A percentile compares a stretch with the other conserved stretches of the same genome.
Evolutionary conservation across 106 monocot species (phyloP).

Genomic region (Acanthochlamys bracteata): DNA sequence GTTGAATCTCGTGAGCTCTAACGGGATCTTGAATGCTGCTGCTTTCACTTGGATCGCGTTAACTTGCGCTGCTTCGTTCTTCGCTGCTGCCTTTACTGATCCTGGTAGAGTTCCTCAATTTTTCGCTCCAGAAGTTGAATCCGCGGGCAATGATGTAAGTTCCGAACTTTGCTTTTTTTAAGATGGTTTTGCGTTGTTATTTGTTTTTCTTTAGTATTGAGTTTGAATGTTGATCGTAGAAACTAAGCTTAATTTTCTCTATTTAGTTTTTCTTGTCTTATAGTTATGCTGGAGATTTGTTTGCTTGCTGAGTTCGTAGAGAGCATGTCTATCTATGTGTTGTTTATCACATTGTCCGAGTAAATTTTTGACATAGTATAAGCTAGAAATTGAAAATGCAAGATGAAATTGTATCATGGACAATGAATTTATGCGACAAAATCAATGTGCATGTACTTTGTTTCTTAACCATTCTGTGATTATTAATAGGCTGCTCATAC

Average conservation of each 20-base stretch:
- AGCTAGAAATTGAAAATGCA: too few species aligned
- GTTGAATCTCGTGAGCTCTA: slow-evolving; percentile 27
- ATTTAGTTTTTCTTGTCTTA: too few species aligned
- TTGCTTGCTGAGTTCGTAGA: too few species aligned
- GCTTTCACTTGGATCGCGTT: slow-evolving; percentile 32
- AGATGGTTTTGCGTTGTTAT: background rate
- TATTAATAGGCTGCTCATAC: slow-evolving; percentile 33
- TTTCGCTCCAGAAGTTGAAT: slow-evolving; percentile 42
- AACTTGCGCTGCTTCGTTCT: slow-evolving; percentile 35
- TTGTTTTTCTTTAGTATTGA: background rate
- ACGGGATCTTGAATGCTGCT: slow-evolving; percentile 32
- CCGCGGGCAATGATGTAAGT: slow-evolving; percentile 33
- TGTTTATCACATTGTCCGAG: too few species aligned
- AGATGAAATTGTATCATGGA: too few species aligned
- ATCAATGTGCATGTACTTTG: background rate
- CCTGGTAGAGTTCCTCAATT: slow-evolving; percentile 46
- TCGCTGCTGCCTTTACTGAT: slow-evolving; percentile 28
- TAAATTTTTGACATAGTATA: too few species aligned
- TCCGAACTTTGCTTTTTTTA: background rate
- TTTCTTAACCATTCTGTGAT: background rate
- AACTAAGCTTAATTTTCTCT: too few species aligned
- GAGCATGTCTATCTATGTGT: too few species aligned
- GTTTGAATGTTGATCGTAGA: too few species aligned
- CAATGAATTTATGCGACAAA: too few species aligned
- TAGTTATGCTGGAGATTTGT: too few species aligned